Base-by-base conservation (phyloP, 192 early-diverging fungal genomes). In the Podila epicladia region DNA sequence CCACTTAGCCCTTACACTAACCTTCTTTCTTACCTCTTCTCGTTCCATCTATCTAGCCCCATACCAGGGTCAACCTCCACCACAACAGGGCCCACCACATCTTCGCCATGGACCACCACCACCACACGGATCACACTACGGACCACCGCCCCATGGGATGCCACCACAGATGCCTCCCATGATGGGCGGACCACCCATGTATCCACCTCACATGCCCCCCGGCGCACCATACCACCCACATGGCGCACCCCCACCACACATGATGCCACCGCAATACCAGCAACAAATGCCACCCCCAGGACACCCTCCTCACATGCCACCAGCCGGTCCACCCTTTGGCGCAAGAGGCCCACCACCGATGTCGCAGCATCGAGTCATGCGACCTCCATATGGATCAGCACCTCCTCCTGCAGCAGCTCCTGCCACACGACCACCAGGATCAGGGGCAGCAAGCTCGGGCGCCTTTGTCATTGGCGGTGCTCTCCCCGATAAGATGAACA, bases 401-500 rank as follows among this genome's bases (percentile, higher is more conserved):
- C 26, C 59, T 26, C 31, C 32, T 32, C 60, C 60, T 19, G 31
- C 62, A 20, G 6, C 62, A 11, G 6, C 62, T 35, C 12, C 58
- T 53, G n/a, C 73, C 64, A 15, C 73, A 49, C 29, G 49, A 62
- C 29, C 31, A 50, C 33, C 73, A 59, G 28, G 31, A 50, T 24
- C 65, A 37, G 12, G 5, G 11, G 41, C 15, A 12, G 37, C 53
- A 2, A 28, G 60, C 19, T 69, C 76, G 9, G 63, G 65, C 22
- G 29, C 71, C 3, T 55, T 67, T 22, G 61, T 72, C 32, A 33
- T 73, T 26, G 77, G 77, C n/a, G 77, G 77, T 4, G 77, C 77
- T 13, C 28, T 80, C 4, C 77, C 74, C 2, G 90, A 92, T 28
- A 93, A 92, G 71, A 78, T 92, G 53, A 90, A 89, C 19, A 93